Evolutionary conservation across 192 early-diverging fungal species (phyloP), one percentile per base, ranked within the genome.

Genomic region (Gonapodya sp.): DNA sequence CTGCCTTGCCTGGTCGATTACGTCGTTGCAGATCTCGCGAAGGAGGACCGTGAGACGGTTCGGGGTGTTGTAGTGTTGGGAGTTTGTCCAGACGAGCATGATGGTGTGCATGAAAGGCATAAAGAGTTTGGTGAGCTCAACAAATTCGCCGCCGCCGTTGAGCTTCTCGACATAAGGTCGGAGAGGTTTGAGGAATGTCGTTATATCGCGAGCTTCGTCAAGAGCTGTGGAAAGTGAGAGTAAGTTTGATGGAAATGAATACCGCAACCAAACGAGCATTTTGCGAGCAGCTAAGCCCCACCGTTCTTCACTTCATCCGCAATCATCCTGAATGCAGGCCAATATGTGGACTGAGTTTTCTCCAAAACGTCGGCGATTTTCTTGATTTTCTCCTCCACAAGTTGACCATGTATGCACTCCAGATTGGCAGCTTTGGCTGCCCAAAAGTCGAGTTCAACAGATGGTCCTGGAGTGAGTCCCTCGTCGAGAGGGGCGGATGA

Each of bases 391-490:
- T 88, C 86, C 35, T 91, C 91, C 18, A 89, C 89, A 30, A 92
- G 84, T 78, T 92, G 91, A 82, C 89, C 85, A 80, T 91, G 84
- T 73, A 92, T 91, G 33, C 86, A 86, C 81, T 90, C 88, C 78
- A 92, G 78, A 79, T 92, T 92, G 18, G 90, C 89, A 18, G 89
- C 90, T 78, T 91, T 91, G 74, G 91, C 91, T 18, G 88, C 88
- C 91, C 91, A 92, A 81, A 92, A 92, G 79, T 92, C 91, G 78
- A 92, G 89, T 79, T 92, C 91, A 32, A 92, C 87, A 84, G 86
- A 85, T 31, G 91, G 91, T 0, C 89, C 90, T 8, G 91, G 91
- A 82, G 91, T 90, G 73, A 90, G 80, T 8, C 89, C 90, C 80
- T 92, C 87, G 73, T 92, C 90, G 8, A 92, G 81, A 1, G 90